These are phyloP conservation scores for Leccinum griseonigrum DNA, from an alignment of 1,284 basidiomycete species.

Conservation along the genomic window DNA sequence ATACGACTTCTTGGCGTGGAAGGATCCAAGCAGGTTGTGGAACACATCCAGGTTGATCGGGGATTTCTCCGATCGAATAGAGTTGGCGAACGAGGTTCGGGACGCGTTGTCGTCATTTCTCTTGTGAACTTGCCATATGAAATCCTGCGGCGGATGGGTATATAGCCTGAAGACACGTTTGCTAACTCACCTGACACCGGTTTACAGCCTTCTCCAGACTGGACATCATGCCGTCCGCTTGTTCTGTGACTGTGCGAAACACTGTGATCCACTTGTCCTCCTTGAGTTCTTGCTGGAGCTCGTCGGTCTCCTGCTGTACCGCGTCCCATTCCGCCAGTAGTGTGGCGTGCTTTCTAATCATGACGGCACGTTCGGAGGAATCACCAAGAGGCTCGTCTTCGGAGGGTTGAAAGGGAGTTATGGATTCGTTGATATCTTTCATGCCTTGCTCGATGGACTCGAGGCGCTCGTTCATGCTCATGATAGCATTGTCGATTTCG, in stretches of 20 bases:
- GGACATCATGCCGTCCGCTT: slow-evolving; percentile 96
- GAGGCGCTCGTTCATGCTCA: slow-evolving; percentile 77
- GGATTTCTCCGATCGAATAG: slow-evolving; percentile 51
- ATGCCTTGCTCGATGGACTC: slow-evolving; percentile 70
- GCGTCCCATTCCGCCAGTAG: slow-evolving; percentile 76
- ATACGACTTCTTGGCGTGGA: slow-evolving; percentile 84
- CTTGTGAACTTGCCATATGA: slow-evolving; percentile 75
- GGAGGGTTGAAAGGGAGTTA: slow-evolving; percentile 55
- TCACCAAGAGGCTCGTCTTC: slow-evolving; percentile 42
- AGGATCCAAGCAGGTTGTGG: slow-evolving; percentile 65
- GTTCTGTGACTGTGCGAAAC: slow-evolving; percentile 89
- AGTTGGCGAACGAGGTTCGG: slow-evolving; percentile 43
- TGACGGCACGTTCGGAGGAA: slow-evolving; percentile 46
- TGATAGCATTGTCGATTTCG: slow-evolving; percentile 78
- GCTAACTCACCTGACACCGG: slow-evolving; percentile 68
- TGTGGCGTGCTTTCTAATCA: slow-evolving; percentile 70
- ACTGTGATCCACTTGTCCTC: slow-evolving; percentile 96
- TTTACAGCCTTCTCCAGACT: slow-evolving; percentile 89
- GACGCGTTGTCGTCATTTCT: slow-evolving; percentile 49
- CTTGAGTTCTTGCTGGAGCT: slow-evolving; percentile 85
- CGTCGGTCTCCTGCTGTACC: slow-evolving; percentile 77
- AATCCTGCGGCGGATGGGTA: slow-evolving; percentile 52
- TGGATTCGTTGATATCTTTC: slow-evolving; percentile 59
- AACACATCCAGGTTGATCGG: slow-evolving; percentile 60
- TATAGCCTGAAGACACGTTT: neutral